Conservation (phyloP, 805 yeast genomes). For the Teunomyces gatunensis region DNA sequence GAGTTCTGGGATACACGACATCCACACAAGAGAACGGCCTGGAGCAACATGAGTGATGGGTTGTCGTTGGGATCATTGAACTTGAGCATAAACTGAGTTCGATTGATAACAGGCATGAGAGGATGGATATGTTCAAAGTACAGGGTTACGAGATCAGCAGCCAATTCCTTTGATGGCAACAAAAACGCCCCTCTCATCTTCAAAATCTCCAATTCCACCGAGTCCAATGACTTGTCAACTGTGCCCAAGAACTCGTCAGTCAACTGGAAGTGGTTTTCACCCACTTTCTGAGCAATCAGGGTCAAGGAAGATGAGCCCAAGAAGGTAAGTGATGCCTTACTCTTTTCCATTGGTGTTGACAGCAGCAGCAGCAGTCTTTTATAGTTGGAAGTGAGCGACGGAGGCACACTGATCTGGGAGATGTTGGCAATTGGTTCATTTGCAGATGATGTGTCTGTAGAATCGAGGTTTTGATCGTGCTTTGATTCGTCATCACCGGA, state of each 20-base stretch:
- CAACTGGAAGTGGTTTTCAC: constrained; percentile 48
- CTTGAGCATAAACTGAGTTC: constrained; percentile 56
- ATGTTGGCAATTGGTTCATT: constrained; percentile 42
- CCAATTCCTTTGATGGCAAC: constrained; percentile 58
- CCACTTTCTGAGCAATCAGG: constrained; percentile 43
- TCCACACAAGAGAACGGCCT: constrained; percentile 68
- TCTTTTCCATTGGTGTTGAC: constrained; percentile 26
- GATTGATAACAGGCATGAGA: constrained; percentile 63
- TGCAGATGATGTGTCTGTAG: background rate
- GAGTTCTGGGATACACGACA: constrained; percentile 59
- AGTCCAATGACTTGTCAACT: constrained; percentile 40
- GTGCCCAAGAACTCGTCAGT: constrained; percentile 39
- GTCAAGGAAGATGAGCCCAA: constrained; percentile 55
- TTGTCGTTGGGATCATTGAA: constrained; percentile 55
- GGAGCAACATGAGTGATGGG: constrained; percentile 64
- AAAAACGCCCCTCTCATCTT: constrained; percentile 67
- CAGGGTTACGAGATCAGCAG: constrained; percentile 56
- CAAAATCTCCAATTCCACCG: constrained; percentile 64
- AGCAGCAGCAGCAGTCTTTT: constrained; percentile 30
- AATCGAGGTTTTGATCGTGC: background rate
- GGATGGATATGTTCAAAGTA: constrained; percentile 70
- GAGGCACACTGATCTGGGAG: constrained; percentile 41
- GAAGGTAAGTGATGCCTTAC: constrained; percentile 43
- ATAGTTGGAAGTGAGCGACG: constrained; percentile 41
- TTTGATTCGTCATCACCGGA: constrained; percentile 2